Evolutionary conservation across 768 basidiomycete species (phyloP).

Genomic region (Termitomyces titanicus): DNA sequence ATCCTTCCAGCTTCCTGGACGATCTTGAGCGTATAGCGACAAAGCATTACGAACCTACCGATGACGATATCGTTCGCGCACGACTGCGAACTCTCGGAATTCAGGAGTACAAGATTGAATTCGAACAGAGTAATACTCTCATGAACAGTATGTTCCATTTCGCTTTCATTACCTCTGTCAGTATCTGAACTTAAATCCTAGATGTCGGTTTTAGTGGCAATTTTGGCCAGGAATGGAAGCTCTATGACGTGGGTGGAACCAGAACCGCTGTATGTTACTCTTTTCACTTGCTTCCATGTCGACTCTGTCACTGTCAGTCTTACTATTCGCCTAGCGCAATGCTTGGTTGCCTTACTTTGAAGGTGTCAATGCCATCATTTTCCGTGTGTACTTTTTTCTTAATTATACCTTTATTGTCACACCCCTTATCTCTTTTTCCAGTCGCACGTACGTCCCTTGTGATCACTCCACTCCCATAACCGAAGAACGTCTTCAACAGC

Average conservation of each 20-base stretch:
- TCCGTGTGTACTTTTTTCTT: constrained; percentile 48
- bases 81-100: constrained; percentile 67
- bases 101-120: constrained; percentile 59
- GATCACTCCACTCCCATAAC: not conserved
- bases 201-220: constrained; percentile 19
- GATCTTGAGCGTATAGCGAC: constrained; percentile 60
- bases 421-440: constrained; percentile 24
- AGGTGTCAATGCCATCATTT: constrained; percentile 72
- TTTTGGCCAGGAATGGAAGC: constrained; percentile 52
- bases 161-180: not conserved
- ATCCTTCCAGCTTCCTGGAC: constrained; percentile 54
- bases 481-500: constrained; percentile 18
- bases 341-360: constrained; percentile 77
- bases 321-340: constrained; percentile 41
- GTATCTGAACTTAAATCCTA: not conserved
- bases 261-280: constrained; percentile 43
- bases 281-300: not conserved
- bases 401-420: constrained; percentile 6
- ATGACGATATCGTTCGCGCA: constrained; percentile 66
- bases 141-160: constrained; percentile 6
- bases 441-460: constrained; percentile 45
- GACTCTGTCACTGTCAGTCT: not conserved
- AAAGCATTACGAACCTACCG: constrained; percentile 49
- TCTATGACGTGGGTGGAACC: constrained; percentile 70
- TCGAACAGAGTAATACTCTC: constrained; percentile 35